A percentile compares a stretch with the other conserved stretches of the same genome.
These are phyloP conservation scores for Candida sonorensis DNA, from an alignment of 805 yeast genomes.

Conservation along the genomic window DNA sequence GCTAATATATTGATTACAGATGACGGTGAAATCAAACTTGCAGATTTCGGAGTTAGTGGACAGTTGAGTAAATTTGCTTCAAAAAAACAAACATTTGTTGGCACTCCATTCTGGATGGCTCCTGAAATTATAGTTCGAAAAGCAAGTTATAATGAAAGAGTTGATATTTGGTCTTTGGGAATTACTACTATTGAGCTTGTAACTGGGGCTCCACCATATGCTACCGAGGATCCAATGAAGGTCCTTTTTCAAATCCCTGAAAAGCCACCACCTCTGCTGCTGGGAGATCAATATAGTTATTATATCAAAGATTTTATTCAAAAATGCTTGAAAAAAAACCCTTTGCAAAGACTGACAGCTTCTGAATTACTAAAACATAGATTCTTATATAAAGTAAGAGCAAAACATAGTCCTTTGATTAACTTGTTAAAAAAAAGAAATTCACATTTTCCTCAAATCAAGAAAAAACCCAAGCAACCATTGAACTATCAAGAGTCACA, in stretches of 20 bases:
- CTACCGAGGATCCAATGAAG: constrained; percentile 69
- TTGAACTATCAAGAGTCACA: constrained; percentile 19
- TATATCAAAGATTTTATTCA: constrained; percentile 49
- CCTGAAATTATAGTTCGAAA: constrained; percentile 72
- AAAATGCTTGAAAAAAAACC: constrained; percentile 62
- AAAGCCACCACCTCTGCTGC: constrained; percentile 52
- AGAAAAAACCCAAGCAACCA: constrained; percentile 33
- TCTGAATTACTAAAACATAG: constrained; percentile 43
- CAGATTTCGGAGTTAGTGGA: constrained; percentile 92
- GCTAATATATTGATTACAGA: constrained; percentile 78
- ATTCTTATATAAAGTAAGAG: constrained; percentile 38
- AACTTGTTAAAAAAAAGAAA: constrained; percentile 30
- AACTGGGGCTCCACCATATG: constrained; percentile 75
- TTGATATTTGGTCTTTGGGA: constrained; percentile 95
- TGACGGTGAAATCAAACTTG: constrained; percentile 67
- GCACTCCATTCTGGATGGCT: constrained; percentile 99
- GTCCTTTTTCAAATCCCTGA: constrained; percentile 67
- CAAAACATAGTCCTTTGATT: constrained; percentile 18
- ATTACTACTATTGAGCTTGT: constrained; percentile 84
- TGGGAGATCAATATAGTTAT: constrained; percentile 36
- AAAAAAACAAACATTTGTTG: constrained; percentile 73
- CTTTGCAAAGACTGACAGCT: constrained; percentile 59
- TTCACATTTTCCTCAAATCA: constrained; percentile 26
- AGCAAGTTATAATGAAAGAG: constrained; percentile 73
- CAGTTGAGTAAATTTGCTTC: constrained; percentile 53